Percentiles rank a stretch among this genome's conserved stretches.
These are phyloP conservation scores for Tolypocladium amazonense DNA, from an alignment of 2,329 filamentous ascomycete species.

Conservation along the genomic window DNA sequence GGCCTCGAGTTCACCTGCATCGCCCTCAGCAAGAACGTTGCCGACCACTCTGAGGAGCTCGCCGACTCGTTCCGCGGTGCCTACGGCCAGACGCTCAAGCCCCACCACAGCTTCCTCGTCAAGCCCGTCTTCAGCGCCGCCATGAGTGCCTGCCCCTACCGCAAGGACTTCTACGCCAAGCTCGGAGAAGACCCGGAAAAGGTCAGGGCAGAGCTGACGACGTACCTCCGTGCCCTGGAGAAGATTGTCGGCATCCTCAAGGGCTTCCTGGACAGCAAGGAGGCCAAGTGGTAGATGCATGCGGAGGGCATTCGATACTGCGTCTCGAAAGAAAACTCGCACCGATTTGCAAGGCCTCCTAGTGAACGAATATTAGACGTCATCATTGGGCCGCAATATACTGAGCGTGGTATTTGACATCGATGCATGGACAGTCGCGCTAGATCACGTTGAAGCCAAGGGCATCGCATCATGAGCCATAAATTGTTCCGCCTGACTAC, in stretches of 20 bases:
- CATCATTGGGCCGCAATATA: not conserved
- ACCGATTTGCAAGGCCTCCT: not conserved
- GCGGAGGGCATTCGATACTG: not conserved
- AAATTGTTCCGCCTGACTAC: not conserved
- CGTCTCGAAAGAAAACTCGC: not conserved
- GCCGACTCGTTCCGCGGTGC: constrained; percentile 75
- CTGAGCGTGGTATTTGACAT: not conserved
- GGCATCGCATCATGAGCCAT: not conserved
- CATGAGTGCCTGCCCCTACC: constrained; percentile 88
- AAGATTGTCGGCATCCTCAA: constrained; percentile 68
- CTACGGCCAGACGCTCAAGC: constrained; percentile 81
- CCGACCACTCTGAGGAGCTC: constrained; percentile 62
- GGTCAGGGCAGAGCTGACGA: constrained; percentile 52
- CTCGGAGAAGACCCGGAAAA: constrained; percentile 57
- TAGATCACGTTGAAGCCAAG: not conserved
- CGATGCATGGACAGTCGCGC: not conserved
- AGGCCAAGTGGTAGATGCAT: constrained; percentile 44
- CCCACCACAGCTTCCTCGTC: constrained; percentile 78
- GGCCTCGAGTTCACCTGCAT: constrained; percentile 90
- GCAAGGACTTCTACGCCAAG: constrained; percentile 87
- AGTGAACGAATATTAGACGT: not conserved
- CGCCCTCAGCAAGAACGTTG: constrained; percentile 68
- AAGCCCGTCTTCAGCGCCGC: constrained; percentile 90
- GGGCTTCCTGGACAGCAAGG: constrained; percentile 43
- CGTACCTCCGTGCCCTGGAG: constrained; percentile 70